phyloP scores from a whole-genome alignment of 805 yeast genomes.

The Yarrowia phangngaensis region DNA sequence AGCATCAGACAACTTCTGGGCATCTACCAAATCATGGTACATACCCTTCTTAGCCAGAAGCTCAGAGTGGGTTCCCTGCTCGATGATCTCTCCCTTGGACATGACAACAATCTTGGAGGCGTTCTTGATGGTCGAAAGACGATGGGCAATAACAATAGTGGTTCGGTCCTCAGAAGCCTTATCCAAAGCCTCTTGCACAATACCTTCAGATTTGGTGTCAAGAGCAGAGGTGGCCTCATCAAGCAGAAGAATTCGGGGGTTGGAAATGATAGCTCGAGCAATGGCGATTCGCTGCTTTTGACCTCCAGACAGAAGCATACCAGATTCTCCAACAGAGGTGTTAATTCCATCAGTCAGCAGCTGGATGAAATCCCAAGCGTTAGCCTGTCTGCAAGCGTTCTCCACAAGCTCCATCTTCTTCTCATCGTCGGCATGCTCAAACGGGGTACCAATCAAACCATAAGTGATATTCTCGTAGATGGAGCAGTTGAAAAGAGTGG shows the following conservation, averaged over 20 bases:
- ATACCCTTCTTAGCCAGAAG: constrained; percentile 37
- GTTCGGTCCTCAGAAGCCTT: constrained; percentile 42
- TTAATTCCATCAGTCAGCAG: constrained; percentile 78
- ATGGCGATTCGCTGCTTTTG: constrained; percentile 70
- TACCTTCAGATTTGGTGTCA: constrained; percentile 47
- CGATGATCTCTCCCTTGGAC: constrained; percentile 49
- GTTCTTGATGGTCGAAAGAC: constrained; percentile 54
- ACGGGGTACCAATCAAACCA: constrained; percentile 66
- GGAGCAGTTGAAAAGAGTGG: constrained; percentile 85
- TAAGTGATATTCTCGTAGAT: constrained; percentile 83
- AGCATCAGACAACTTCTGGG: constrained; percentile 37
- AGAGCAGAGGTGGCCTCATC: constrained; percentile 67
- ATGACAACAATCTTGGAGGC: constrained; percentile 55
- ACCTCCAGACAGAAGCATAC: constrained; percentile 62
- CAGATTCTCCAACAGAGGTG: constrained; percentile 63
- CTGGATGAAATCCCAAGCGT: constrained; percentile 43
- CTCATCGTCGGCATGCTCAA: constrained; percentile 47
- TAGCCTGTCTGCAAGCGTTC: constrained; percentile 41
- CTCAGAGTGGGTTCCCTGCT: constrained; percentile 44
- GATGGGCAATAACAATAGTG: constrained; percentile 57
- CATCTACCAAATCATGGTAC: constrained; percentile 40
- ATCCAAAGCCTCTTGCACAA: constrained; percentile 44
- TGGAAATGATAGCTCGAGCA: constrained; percentile 63
- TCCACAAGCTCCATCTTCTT: constrained; percentile 41
- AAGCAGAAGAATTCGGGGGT: constrained; percentile 55